These are phyloP conservation scores for Sugiyamaella americana DNA, from an alignment of 805 yeast genomes.

Conservation along the genomic window DNA sequence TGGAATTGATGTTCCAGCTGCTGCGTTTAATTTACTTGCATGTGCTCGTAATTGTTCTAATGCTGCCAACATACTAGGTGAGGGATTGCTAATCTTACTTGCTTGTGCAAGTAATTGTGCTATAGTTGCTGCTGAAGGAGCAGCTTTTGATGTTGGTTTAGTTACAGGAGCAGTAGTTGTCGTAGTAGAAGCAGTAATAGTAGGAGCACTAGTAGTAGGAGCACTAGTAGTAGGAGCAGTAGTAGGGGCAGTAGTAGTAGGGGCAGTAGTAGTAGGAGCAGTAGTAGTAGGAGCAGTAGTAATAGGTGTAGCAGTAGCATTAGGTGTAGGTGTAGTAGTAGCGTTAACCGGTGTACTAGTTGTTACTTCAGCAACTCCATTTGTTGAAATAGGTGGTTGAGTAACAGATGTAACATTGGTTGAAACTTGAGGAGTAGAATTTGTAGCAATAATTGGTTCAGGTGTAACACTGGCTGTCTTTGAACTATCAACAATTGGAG, in stretches of 20 bases:
- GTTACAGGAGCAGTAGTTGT: constrained; percentile 12
- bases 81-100: constrained; percentile 32
- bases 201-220: constrained; percentile 9
- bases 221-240: constrained; percentile 4
- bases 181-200: constrained; percentile 6
- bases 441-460: not conserved
- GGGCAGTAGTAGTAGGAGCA: not conserved
- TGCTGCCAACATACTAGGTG: constrained; percentile 31
- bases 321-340: not conserved
- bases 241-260: constrained; percentile 2
- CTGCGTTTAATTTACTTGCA: constrained; percentile 1
- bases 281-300: not conserved
- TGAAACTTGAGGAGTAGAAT: not conserved
- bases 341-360: not conserved
- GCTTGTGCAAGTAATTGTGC: constrained; percentile 33
- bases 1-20: not conserved
- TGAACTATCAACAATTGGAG: not conserved
- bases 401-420: not conserved
- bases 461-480: not conserved
- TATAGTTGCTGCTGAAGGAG: constrained; percentile 28
- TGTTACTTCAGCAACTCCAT: not conserved
- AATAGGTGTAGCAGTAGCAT: not conserved
- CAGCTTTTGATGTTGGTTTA: constrained; percentile 14
- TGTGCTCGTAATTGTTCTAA: constrained; percentile 32
- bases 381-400: not conserved